Base-by-base conservation (phyloP, 768 basidiomycete genomes). In the Hypholoma fasciculare region DNA sequence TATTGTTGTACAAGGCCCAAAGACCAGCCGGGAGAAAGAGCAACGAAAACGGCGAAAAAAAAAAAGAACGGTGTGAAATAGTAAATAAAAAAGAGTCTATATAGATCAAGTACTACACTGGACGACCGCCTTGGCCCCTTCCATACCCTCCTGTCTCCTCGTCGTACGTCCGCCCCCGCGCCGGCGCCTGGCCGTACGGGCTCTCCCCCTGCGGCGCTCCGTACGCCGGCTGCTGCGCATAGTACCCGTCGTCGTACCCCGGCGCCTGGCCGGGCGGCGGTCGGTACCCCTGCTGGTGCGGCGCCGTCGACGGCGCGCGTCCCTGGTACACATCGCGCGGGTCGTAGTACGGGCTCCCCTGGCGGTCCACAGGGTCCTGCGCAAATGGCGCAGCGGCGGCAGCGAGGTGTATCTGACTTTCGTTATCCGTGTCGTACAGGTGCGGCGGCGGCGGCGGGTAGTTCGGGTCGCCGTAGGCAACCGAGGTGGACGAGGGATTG, bases 401-500 rank as follows among this genome's bases (percentile, higher is more conserved):
- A 16, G 87, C 70, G 13, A 92, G 80, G 67, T 88, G 82, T 30
- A 78, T 73, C 19, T 80, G 81, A 67, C 87, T 88, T 61, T 86
- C 83, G 65, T 85, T 82, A 63, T 91, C 89, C 55, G 90, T 87
- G 58, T 88, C 88, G 61, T 88, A 85, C 40, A 70, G 59, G 38
- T 82, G 78, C 14, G 77, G 78, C 37, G 72, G 78, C 37, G 72
- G 78, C 37, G 72, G 69, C 17, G 76, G 73, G 43, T 70, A 72
- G 14, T 62, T 57, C 27, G 74, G 69, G 17, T 84, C 79, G 60
- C 86, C 85, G 48, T 82, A 78, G 4, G 72, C 76, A 49, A 90
- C 76, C 39, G 82, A 79, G 48, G 79, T 71, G 42, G 82, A 71
- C 11, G 89, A 90, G 26, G 78, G 75, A 63, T 87, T 85, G 74